Base-by-base conservation (phyloP, 208 protist genomes). In the Giardia duodenalis region DNA sequence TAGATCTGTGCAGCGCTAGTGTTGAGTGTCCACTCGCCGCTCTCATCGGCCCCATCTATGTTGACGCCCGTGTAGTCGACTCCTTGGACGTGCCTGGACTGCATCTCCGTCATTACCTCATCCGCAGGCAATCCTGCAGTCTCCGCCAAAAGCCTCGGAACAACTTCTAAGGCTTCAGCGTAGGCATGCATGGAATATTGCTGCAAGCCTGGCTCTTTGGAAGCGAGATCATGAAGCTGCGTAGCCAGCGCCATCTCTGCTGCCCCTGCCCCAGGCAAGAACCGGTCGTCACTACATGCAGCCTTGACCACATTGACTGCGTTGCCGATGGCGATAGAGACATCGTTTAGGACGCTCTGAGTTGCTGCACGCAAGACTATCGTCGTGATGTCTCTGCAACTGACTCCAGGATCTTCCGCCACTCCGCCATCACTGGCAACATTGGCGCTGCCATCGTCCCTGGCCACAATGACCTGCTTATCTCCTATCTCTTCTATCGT, bases 341-440 rank as follows among this genome's bases (percentile, higher is more conserved):
- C 93, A 93, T 99, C 98, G 92, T 99, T 98, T 22, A 99, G 95
- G 92, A 98, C 94, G 94, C 99, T 99, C 92, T 98, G 94, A 67
- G 98, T 99, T 4, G 97, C 97, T 90, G 98, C 98, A 67, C 99
- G 97, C 39, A 99, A 95, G 86, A 99, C 95, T 92, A 99, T 98
- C 4, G 99, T 99, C 2, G 98, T 0, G 44, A 94, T 92, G 4
- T 90, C 42, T n/a, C 47, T 2, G 47, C 44, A 47, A 76, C 0
- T 1, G 1, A 47, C 44, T 1, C 4, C 2, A 45, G 45, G 1
- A 1, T 93, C 87, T n/a, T n/a, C n/a, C 10, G 10, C 19, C 57
- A 76, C 30, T 30, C 30, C 57, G 10, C 57, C 57, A 76, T 10
- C 30, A 30, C 19, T 90, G 30, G 10, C 30, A n/a, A 22, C 30